Percentiles rank a stretch among this genome's conserved stretches.
phyloP scores from a whole-genome alignment of 78 protist species.

The Dictyostelium citrinum region DNA sequence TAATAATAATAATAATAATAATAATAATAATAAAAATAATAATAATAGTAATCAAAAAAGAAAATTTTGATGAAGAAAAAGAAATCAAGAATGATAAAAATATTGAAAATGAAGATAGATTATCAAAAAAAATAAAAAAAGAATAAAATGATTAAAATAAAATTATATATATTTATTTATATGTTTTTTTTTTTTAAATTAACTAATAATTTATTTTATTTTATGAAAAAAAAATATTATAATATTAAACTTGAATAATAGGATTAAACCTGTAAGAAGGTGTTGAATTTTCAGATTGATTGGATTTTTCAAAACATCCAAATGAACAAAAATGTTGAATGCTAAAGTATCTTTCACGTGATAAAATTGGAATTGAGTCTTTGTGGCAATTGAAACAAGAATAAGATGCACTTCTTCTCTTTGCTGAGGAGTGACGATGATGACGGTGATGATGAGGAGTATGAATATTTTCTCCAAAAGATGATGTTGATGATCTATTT shows the following conservation, averaged over 20 bases:
- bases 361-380: neutral
- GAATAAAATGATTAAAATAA: neutral
- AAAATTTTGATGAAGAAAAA: neutral
- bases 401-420: neutral
- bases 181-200: neutral
- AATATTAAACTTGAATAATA: neutral
- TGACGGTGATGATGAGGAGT: neutral
- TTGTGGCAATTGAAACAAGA: neutral
- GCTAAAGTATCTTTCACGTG: neutral
- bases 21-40: neutral
- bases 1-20: neutral
- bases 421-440: neutral
- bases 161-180: too few species aligned
- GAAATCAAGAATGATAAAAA: neutral
- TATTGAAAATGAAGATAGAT: neutral
- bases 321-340: slow-evolving; percentile 1
- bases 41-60: neutral
- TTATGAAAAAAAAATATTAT: neutral
- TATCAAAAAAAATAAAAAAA: neutral
- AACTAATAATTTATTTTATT: neutral
- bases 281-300: neutral
- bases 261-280: neutral
- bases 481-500: neutral
- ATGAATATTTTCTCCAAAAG: neutral
- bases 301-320: neutral